Conservation (phyloP, 1,139 yeast species). For the Diutina sp. region DNA sequence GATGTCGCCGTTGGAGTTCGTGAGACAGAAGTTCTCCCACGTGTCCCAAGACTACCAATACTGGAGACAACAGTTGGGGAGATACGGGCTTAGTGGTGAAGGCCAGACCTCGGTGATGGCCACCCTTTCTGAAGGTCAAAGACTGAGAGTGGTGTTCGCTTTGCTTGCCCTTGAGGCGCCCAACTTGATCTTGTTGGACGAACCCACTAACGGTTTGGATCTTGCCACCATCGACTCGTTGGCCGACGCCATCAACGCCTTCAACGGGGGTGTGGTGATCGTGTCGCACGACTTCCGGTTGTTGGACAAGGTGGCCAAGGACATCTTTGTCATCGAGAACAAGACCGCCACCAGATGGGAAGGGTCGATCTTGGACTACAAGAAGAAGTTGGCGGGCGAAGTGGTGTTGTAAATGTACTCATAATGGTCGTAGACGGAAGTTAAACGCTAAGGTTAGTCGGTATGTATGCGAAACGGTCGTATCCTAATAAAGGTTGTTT, state of each 20-base stretch:
- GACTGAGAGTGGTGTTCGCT: slow-evolving; percentile 97
- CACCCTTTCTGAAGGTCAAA: slow-evolving; percentile 96
- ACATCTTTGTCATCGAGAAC: slow-evolving; percentile 89
- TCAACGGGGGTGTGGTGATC: slow-evolving; percentile 96
- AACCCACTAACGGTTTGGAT: slow-evolving; percentile 99
- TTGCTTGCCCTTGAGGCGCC: slow-evolving; percentile 91
- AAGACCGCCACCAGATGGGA: slow-evolving; percentile 96
- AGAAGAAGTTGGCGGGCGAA: slow-evolving; percentile 82
- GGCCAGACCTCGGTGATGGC: slow-evolving; percentile 99
- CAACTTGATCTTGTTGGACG: slow-evolving; percentile 88
- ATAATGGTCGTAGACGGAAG: not conserved
- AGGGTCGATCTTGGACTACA: slow-evolving; percentile 80
- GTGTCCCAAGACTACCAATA: slow-evolving; percentile 96
- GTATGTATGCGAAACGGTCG: not conserved
- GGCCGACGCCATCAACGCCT: slow-evolving; percentile 89
- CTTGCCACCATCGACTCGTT: slow-evolving; percentile 95
- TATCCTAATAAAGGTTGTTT: not conserved
- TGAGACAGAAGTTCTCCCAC: slow-evolving; percentile 80
- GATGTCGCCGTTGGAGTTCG: slow-evolving; percentile 90
- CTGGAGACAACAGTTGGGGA: slow-evolving; percentile 98
- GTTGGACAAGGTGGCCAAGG: slow-evolving; percentile 94
- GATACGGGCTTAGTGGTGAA: slow-evolving; percentile 98
- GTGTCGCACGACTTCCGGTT: slow-evolving; percentile 99
- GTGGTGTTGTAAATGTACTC: slow-evolving; percentile 34
- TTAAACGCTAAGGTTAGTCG: not conserved